Evolutionary conservation across 2,329 filamentous ascomycete species (phyloP), one percentile per base, ranked within the genome.

Genomic region (Aspergillus felis): DNA sequence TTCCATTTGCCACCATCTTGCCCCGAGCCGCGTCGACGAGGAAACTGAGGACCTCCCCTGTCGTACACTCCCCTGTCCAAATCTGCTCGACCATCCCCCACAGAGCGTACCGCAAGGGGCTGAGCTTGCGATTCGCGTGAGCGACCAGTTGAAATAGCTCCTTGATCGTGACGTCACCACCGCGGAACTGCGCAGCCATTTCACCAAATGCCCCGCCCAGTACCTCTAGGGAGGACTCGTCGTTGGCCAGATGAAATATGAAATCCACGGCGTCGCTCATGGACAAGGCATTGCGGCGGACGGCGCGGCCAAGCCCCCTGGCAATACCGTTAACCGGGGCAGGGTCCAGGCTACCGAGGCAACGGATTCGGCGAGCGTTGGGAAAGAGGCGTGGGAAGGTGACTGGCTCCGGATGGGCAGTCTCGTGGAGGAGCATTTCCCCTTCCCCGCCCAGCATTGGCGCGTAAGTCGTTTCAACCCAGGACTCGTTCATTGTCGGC

Each of bases 331-430:
- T 62, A 29, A 56, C 53, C 46, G 60, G 60, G 14, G 51, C 48
- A 17, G 60, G 60, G 17, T 53, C 54, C 20, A 62, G 47, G 27
- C 52, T 53, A 12, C 61, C 61, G 3, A 52, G 20, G 44, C 53
- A 56, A 14, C 61, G 54, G 47, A 62, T 62, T 20, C 58, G 27
- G 27, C 27, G 27, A 28, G 27, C 27, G 27, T 8, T 8, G 27
- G 27, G 27, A 28, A 8, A 28, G 60, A 52, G 56, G 42, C 54
- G 60, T n/a, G 60, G 60, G 2, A 62, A 51, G 4, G 60, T 62
- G 9, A 61, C 55, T n/a, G 58, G 58, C 49, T 62, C 58, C n/a
- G 58, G 60, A 49, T 62, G 58, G n/a, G 59, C 60, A 6, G 56
- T 61, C 51, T 62, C 58, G 27, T 62, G 59, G 22, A 62, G 48